Conservation (phyloP, 108 stramenopile species). For the Cyclotella kingstonii region DNA sequence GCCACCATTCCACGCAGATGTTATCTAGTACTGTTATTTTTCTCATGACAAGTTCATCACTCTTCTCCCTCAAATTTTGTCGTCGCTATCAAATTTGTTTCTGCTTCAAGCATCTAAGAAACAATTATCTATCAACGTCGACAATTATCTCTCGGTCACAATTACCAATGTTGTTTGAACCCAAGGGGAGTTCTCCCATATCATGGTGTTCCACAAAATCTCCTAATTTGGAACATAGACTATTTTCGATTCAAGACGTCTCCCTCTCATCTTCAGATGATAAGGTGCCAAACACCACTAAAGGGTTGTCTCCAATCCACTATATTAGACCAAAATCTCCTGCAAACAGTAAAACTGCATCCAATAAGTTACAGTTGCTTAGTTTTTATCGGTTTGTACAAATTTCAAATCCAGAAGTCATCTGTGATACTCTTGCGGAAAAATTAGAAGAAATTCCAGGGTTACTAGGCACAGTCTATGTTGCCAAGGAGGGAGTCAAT, state of each 20-base stretch:
- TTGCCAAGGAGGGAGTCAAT: slow-evolving; percentile 84
- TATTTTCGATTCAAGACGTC: too few species aligned
- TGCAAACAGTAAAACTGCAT: background rate
- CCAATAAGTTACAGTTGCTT: slow-evolving; percentile 39
- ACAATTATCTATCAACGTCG: too few species aligned
- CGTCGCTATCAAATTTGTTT: background rate
- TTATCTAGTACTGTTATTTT: background rate
- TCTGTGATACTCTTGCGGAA: slow-evolving; percentile 44
- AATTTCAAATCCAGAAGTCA: slow-evolving; percentile 28
- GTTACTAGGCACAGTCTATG: slow-evolving; percentile 60
- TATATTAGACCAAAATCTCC: slow-evolving; percentile 27
- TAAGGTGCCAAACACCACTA: background rate
- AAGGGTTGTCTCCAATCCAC: slow-evolving; percentile 38
- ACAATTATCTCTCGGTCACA: too few species aligned
- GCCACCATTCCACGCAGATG: background rate
- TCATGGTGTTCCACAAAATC: too few species aligned
- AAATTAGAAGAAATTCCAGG: slow-evolving; percentile 31
- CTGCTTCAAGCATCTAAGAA: too few species aligned
- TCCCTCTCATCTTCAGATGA: background rate
- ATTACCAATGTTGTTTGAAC: too few species aligned
- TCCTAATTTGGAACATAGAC: too few species aligned
- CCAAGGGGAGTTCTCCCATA: too few species aligned
- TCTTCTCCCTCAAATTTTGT: background rate
- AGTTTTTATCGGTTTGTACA: slow-evolving; percentile 54
- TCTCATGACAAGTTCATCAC: background rate